A percentile compares a stretch with the other conserved stretches of the same genome.
Evolutionary conservation across 2,329 filamentous ascomycete genomes (phyloP).

Genomic region (Ophiostoma triangulosporum): DNA sequence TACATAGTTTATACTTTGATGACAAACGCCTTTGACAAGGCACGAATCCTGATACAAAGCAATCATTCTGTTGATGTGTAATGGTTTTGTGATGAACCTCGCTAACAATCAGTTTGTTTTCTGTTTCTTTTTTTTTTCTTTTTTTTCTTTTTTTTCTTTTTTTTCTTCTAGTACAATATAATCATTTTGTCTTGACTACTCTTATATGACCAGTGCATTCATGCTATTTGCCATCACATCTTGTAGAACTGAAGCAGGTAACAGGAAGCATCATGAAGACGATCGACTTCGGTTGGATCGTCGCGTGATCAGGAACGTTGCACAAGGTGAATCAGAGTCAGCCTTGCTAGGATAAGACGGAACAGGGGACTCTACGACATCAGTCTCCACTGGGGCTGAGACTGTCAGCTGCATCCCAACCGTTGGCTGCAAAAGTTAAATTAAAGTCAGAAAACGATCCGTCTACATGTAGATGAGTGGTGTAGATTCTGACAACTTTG

Average conservation of each 20-base stretch:
- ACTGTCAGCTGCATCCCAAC: neutral
- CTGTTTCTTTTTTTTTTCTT: neutral
- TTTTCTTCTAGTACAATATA: too few relatives aligned
- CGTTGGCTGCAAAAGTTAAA: neutral
- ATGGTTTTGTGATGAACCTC: neutral
- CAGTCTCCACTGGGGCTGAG: neutral
- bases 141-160: neutral
- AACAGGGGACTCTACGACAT: neutral
- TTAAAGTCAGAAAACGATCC: too few relatives aligned
- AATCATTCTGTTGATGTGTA: neutral
- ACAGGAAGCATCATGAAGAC: too few relatives aligned
- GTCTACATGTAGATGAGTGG: too few relatives aligned
- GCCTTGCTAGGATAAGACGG: neutral
- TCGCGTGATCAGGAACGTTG: too few relatives aligned
- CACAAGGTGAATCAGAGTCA: too few relatives aligned
- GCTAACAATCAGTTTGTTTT: constrained; percentile 4
- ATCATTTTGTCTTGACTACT: neutral
- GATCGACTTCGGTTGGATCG: too few relatives aligned
- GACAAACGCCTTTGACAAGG: constrained; percentile 67
- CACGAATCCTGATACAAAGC: constrained; percentile 21
- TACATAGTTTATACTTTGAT: constrained; percentile 71
- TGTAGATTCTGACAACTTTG: too few relatives aligned
- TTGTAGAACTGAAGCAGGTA: too few relatives aligned
- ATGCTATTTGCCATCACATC: too few relatives aligned
- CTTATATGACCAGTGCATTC: too few relatives aligned